These are phyloP conservation scores for Daldinia sp. DNA, from an alignment of 2,329 filamentous ascomycete species.

Conservation along the genomic window DNA sequence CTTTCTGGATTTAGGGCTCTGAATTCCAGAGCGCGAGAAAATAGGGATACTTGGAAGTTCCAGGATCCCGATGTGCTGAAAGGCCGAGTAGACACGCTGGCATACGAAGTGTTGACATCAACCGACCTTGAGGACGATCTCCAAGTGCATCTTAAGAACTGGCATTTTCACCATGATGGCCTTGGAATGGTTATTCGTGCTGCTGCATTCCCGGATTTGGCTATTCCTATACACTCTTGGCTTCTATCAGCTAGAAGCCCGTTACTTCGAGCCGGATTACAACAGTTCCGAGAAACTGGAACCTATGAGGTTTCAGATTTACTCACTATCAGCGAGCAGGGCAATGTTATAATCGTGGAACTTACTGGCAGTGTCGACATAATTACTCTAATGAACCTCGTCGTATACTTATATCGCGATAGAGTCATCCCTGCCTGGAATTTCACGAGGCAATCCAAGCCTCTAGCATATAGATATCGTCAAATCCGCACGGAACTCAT, in stretches of 20 bases:
- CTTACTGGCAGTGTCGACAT: conserved; percentile 79
- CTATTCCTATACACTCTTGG: conserved; percentile 86
- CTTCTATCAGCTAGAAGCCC: conserved; percentile 80
- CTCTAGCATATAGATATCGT: conserved; percentile 78
- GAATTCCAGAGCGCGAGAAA: conserved; percentile 54
- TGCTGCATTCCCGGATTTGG: conserved; percentile 74
- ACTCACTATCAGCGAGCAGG: conserved; percentile 65
- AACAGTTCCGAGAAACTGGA: conserved; percentile 67
- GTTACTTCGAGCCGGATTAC: conserved; percentile 72
- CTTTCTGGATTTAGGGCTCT: conserved; percentile 70
- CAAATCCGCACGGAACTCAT: conserved; percentile 88
- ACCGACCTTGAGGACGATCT: conserved; percentile 76
- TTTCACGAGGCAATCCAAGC: conserved; percentile 73
- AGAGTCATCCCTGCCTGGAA: conserved; percentile 88
- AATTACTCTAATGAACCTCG: conserved; percentile 81
- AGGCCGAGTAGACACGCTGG: conserved; percentile 64
- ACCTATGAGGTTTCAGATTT: conserved; percentile 70
- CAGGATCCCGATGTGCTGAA: conserved; percentile 60
- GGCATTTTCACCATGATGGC: conserved; percentile 56
- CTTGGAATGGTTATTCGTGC: conserved; percentile 62
- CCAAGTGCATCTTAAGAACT: conserved; percentile 59
- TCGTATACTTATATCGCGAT: conserved; percentile 85
- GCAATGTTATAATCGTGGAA: conserved; percentile 68
- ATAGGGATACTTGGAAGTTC: conserved; percentile 57
- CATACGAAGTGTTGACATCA: conserved; percentile 69